Evolutionary conservation across 352 stramenopile genomes (phyloP).

Genomic region (Poterioochromonas sp.): DNA sequence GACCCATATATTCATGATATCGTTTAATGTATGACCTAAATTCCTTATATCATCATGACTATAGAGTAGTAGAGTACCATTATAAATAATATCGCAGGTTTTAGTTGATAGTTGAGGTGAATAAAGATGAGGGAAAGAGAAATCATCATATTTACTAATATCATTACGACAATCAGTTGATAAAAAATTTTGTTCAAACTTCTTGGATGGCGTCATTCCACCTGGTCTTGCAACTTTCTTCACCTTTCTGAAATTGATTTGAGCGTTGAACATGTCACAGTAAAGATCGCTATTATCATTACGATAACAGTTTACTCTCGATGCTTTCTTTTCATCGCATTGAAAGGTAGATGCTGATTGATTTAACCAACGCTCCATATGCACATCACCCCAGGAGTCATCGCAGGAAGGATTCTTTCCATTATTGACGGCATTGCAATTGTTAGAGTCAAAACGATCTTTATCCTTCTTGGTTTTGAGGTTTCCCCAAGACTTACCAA

Average conservation of each 20-base stretch:
- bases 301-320: background rate
- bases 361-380: background rate
- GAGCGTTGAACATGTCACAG: background rate
- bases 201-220: background rate
- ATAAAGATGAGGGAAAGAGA: constrained; percentile 11
- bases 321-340: background rate
- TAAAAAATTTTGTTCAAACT: constrained; percentile 23
- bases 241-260: background rate
- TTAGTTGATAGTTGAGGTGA: background rate
- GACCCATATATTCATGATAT: constrained; percentile 21
- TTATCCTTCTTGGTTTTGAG: constrained; percentile 10
- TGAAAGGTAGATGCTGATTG: background rate
- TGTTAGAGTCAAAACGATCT: constrained; percentile 12
- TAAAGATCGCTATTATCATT: constrained; percentile 22
- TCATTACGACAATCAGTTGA: background rate
- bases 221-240: background rate
- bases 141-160: background rate
- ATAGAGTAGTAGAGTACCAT: constrained; percentile 18
- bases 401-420: constrained; percentile 21
- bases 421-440: constrained; percentile 15
- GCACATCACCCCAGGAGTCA: constrained; percentile 22
- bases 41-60: constrained; percentile 30
- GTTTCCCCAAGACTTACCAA: constrained; percentile 27
- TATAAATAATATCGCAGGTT: constrained; percentile 16
- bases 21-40: constrained; percentile 23